Evolutionary conservation across 2,329 filamentous ascomycete genomes (phyloP).

Genomic region (Lachnellula cervina): DNA sequence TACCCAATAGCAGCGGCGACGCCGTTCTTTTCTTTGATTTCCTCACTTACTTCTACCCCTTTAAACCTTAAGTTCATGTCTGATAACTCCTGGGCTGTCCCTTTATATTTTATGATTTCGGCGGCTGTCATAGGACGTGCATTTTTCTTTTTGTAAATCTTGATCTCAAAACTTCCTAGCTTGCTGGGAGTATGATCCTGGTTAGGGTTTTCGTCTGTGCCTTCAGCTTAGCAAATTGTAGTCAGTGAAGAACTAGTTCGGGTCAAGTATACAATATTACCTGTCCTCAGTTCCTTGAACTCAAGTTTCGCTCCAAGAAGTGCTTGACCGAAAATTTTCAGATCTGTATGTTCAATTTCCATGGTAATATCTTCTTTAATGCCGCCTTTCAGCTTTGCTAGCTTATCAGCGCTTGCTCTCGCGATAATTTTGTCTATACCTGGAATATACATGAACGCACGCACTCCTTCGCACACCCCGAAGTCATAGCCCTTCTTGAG

Average conservation of each 20-base stretch:
- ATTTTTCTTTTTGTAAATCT: too few relatives aligned
- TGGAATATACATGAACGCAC: not conserved
- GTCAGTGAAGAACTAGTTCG: not conserved
- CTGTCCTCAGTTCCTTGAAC: not conserved
- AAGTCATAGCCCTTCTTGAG: slow-evolving; percentile 6
- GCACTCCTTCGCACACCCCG: not conserved
- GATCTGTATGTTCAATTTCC: not conserved
- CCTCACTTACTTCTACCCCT: too few relatives aligned
- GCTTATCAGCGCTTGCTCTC: not conserved
- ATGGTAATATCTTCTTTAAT: not conserved
- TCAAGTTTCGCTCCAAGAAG: not conserved
- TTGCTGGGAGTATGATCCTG: too few relatives aligned
- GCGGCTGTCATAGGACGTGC: too few relatives aligned
- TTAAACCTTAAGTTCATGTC: too few relatives aligned
- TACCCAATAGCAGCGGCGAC: too few relatives aligned
- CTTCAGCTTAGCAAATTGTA: too few relatives aligned
- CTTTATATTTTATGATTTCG: too few relatives aligned
- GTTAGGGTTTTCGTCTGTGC: too few relatives aligned
- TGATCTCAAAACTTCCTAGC: too few relatives aligned
- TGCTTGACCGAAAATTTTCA: not conserved
- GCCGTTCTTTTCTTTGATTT: too few relatives aligned
- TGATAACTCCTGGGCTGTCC: too few relatives aligned
- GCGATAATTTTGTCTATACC: not conserved
- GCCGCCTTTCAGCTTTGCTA: not conserved
- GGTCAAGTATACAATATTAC: not conserved